A percentile compares a stretch with the other conserved stretches of the same genome.
phyloP scores from a whole-genome alignment of 1,139 yeast species.

The Kurtzmaniella quercitrusa region DNA sequence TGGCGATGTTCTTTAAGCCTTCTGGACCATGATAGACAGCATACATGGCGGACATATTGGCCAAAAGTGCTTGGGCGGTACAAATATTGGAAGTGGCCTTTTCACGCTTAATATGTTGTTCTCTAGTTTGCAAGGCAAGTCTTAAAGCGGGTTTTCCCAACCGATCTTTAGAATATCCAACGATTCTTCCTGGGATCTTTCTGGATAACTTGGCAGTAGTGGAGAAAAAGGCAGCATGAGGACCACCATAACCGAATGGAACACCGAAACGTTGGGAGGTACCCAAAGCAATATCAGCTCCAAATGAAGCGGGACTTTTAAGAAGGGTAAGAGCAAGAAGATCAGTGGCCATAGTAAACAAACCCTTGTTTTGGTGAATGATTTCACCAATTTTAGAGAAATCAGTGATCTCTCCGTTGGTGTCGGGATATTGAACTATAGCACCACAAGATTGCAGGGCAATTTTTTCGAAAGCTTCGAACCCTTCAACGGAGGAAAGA shows the following conservation, averaged over 20 bases:
- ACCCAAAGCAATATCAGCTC: slow-evolving; percentile 93
- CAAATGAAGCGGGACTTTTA: slow-evolving; percentile 78
- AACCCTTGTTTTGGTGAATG: slow-evolving; percentile 68
- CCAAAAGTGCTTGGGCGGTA: slow-evolving; percentile 94
- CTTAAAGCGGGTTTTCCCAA: slow-evolving; percentile 85
- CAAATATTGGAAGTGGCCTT: slow-evolving; percentile 97
- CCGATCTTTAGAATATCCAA: slow-evolving; percentile 90
- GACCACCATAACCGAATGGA: slow-evolving; percentile 97
- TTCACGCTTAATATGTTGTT: slow-evolving; percentile 95
- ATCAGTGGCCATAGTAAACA: slow-evolving; percentile 85
- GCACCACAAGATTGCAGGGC: slow-evolving; percentile 65
- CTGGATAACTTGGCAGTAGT: slow-evolving; percentile 75
- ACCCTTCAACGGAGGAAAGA: slow-evolving; percentile 46
- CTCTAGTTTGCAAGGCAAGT: slow-evolving; percentile 94
- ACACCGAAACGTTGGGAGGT: slow-evolving; percentile 95
- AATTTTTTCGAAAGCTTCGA: slow-evolving; percentile 32
- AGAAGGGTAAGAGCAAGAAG: slow-evolving; percentile 80
- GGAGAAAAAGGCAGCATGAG: slow-evolving; percentile 97
- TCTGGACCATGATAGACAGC: slow-evolving; percentile 96
- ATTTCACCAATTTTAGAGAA: slow-evolving; percentile 56
- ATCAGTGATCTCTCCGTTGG: slow-evolving; percentile 68
- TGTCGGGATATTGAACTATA: slow-evolving; percentile 84
- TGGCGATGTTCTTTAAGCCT: slow-evolving; percentile 79
- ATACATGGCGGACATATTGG: slow-evolving; percentile 93
- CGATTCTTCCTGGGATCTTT: slow-evolving; percentile 94